phyloP scores from a whole-genome alignment of 441 rosid genomes.

The Kokia cookei region DNA sequence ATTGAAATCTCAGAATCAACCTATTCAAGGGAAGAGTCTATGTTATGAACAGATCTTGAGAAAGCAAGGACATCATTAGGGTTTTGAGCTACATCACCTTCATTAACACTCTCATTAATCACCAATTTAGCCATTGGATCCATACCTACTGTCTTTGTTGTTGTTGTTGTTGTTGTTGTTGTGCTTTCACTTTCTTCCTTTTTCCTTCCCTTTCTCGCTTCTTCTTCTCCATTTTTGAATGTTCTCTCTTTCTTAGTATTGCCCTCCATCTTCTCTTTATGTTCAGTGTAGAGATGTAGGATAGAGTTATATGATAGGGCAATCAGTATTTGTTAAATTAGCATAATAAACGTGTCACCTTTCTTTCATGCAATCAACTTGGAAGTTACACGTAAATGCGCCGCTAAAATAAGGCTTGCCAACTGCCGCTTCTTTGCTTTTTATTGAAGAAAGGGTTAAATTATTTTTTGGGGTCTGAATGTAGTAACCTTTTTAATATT shows the following conservation, averaged over 20 bases:
- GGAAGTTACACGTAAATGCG: background rate
- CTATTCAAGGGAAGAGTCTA: background rate
- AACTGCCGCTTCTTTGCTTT: no score
- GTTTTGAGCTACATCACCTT: background rate
- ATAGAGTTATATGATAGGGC: background rate
- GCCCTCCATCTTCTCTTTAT: background rate
- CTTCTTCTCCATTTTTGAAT: background rate
- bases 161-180: background rate
- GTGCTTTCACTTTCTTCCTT: background rate
- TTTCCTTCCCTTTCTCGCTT: background rate
- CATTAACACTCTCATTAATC: background rate
- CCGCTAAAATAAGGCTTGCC: no score
- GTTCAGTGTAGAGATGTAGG: background rate
- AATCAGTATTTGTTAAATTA: no score
- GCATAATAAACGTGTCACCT: background rate
- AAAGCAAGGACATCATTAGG: background rate
- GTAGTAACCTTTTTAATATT: no score
- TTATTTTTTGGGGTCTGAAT: no score
- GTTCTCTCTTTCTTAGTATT: background rate
- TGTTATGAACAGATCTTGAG: background rate
- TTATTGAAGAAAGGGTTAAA: no score
- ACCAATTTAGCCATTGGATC: background rate
- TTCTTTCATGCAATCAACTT: background rate
- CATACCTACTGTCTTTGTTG: background rate
- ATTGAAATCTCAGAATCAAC: no score